Evolutionary conservation across 805 yeast genomes (phyloP).

Genomic region (Kazachstania bromeliacearum): DNA sequence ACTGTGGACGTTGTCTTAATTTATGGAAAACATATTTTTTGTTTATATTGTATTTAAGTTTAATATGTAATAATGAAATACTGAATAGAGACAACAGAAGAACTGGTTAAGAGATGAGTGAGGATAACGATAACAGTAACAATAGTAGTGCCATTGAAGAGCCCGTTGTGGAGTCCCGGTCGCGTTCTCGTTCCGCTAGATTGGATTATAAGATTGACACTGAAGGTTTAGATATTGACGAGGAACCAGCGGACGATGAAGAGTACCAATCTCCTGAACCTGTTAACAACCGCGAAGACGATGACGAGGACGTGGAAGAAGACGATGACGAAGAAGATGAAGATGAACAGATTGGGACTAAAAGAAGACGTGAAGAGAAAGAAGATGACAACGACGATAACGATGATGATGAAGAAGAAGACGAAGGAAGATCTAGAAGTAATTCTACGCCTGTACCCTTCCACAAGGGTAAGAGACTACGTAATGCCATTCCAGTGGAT

Average conservation of each 20-base stretch:
- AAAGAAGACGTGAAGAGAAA: conserved; percentile 2
- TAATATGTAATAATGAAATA: no score
- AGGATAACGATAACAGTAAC: no score
- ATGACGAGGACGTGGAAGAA: conserved; percentile 21
- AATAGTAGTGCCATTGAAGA: no score
- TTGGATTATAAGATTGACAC: conserved; percentile 25
- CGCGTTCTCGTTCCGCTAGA: conserved; percentile 8
- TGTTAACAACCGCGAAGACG: conserved; percentile 19
- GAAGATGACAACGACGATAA: conserved; percentile 20
- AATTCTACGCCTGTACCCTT: conserved; percentile 12
- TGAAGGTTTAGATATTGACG: conserved; percentile 24
- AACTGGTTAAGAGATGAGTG: no score
- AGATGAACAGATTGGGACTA: conserved; percentile 10
- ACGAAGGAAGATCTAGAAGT: conserved; percentile 13
- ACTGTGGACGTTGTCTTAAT: no score
- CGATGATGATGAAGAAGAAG: conserved; percentile 15
- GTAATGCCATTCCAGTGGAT: conserved; percentile 38
- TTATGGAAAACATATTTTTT: no score
- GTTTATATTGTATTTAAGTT: no score
- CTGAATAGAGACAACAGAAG: no score
- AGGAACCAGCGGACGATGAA: conserved; percentile 19
- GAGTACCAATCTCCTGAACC: conserved; percentile 19
- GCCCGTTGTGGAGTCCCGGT: no score
- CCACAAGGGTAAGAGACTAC: conserved; percentile 11
- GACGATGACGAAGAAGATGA: conserved; percentile 15